Evolutionary conservation across 441 rosid species (phyloP), one percentile per base, ranked within the genome.

Genomic region (Bocquillonia castaneifolia): DNA sequence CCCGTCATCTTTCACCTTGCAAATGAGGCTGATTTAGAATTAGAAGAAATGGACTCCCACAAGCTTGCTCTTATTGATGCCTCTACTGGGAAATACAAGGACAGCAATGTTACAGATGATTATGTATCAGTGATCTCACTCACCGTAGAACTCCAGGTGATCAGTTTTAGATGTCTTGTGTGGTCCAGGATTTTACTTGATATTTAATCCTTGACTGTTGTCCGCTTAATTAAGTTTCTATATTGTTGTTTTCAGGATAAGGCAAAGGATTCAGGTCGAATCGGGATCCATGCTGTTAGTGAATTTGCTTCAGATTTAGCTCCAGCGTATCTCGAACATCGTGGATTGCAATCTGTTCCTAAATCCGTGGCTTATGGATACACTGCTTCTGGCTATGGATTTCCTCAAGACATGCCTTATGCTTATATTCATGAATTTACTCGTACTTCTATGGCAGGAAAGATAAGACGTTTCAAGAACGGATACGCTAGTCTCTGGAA

Each of bases 301-400:
- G 82, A 88, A 47, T 56, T 83, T 52, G 88, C 91, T 56, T 74
- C 93, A 71, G 93, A 88, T 37, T 67, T 75, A 15, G 72, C 93
- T 69, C 87, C 82, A 20, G 64, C 76, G 1, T 86, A 80, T 65
- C 85, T 86, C 1, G 82, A 76, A 65, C 25, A 42, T 32, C 86
- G 63, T 15, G 94, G 94, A 67, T 47, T 83, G 42, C 78, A 79
- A 58, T 64, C 82, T 40, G 76, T 88, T 59, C 91, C 94, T 23
- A 75, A 82, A 56, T 83, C 91, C 13, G 85, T 86, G 47, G 88
- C 84, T 67, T 84, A 86, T 72, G 94, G 94, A 65, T 88, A 86
- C 66, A 88, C 89, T 15, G 93, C 93, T 75, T 88, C 93, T 14
- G 91, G 93, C 13, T 86, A 88, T 39, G 93, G 93, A 54, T 86